Evolutionary conservation across 2,329 filamentous ascomycete species (phyloP).

Genomic region (Arthrobotrys musiformis): DNA sequence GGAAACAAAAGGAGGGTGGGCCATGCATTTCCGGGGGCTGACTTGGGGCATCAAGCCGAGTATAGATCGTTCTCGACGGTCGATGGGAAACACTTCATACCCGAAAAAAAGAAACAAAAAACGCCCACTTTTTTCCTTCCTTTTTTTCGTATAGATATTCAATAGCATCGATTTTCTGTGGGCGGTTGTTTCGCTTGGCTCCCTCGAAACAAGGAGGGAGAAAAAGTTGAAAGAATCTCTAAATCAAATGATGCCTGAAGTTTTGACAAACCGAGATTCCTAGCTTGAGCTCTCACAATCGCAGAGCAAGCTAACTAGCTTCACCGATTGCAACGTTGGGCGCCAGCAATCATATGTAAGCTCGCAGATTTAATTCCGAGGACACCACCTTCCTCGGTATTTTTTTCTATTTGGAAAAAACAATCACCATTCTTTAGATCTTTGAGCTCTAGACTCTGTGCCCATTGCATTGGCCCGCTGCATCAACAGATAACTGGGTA

Average conservation of each 20-base stretch:
- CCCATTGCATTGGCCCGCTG: not conserved
- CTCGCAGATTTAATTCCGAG: constrained; percentile 5
- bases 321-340: not conserved
- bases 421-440: too few relatives aligned
- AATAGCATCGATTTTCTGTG: not conserved
- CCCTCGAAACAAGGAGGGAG: not conserved
- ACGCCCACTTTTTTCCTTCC: not conserved
- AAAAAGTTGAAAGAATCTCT: not conserved
- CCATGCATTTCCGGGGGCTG: not conserved
- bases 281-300: too few relatives aligned
- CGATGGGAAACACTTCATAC: not conserved
- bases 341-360: too few relatives aligned
- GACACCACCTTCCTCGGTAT: not conserved
- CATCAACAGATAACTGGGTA: not conserved
- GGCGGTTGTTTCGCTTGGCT: not conserved
- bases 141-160: too few relatives aligned
- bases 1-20: not conserved
- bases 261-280: not conserved
- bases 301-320: not conserved
- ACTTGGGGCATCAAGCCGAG: not conserved
- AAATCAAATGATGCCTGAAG: constrained; percentile 1
- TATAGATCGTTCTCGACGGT: constrained; percentile 5
- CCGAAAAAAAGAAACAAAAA: not conserved
- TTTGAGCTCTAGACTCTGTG: not conserved
- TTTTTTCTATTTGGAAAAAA: not conserved